Conservation (phyloP, 2,329 filamentous ascomycete species). For the Talaromyces amestolkiae region DNA sequence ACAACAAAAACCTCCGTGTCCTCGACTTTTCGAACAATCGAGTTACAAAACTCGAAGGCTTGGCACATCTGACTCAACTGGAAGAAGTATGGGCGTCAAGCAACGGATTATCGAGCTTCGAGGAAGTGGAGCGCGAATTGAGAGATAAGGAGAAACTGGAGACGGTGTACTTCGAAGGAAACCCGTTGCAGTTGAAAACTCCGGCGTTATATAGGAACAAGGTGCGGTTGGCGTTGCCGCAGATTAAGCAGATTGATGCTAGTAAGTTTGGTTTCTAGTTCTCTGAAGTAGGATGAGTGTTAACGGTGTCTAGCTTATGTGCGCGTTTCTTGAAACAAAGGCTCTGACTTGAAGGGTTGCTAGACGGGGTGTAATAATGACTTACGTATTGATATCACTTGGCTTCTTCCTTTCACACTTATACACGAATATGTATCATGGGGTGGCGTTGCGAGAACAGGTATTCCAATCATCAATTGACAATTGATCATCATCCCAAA, state of each 20-base stretch:
- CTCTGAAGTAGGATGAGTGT: background rate
- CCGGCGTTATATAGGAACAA: constrained; percentile 95
- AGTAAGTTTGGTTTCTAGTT: constrained; percentile 59
- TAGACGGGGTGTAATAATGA: constrained; percentile 1
- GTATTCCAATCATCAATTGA: background rate
- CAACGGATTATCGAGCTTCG: constrained; percentile 76
- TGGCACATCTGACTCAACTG: constrained; percentile 66
- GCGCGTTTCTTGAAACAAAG: constrained; percentile 23
- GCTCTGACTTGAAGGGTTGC: background rate
- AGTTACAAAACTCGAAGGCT: constrained; percentile 69
- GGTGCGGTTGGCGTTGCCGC: constrained; percentile 79
- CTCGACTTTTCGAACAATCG: constrained; percentile 90
- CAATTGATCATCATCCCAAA: background rate
- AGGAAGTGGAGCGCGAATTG: constrained; percentile 73
- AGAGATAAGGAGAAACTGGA: constrained; percentile 74
- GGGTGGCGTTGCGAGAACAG: background rate
- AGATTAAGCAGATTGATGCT: constrained; percentile 91
- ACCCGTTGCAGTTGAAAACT: constrained; percentile 74
- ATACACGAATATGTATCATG: background rate
- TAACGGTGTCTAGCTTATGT: constrained; percentile 30
- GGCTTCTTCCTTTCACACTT: background rate
- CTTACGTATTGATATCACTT: constrained; percentile 11
- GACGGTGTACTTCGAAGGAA: constrained; percentile 96
- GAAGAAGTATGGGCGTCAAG: constrained; percentile 95
- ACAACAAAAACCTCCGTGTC: constrained; percentile 66